Conservation (phyloP, 495 filamentous ascomycete genomes). For the Neurospora cerealis region DNA sequence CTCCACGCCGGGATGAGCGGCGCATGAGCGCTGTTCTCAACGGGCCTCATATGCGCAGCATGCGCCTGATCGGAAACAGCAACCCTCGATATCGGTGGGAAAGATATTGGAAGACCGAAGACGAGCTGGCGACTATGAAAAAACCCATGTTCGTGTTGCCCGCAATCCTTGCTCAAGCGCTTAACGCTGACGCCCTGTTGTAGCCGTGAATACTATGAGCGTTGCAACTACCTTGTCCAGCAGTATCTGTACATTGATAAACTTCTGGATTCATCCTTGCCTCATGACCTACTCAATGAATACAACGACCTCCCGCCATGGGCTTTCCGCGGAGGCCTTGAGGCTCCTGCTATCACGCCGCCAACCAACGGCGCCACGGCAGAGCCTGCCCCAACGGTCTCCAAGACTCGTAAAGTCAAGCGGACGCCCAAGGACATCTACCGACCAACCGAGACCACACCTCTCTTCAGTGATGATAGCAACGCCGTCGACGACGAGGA, state of each 20-base stretch:
- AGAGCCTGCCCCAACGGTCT: slow-evolving; percentile 15
- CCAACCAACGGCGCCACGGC: slow-evolving; percentile 23
- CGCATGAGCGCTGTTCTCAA: slow-evolving; percentile 45
- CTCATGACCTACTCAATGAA: slow-evolving; percentile 77
- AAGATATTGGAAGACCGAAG: slow-evolving; percentile 60
- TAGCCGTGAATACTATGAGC: slow-evolving; percentile 71
- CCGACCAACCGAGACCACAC: slow-evolving; percentile 60
- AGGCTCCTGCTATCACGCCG: slow-evolving; percentile 46
- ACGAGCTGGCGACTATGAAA: slow-evolving; percentile 53
- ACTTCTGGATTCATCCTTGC: slow-evolving; percentile 79
- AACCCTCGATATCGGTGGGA: slow-evolving; percentile 71
- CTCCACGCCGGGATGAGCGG: slow-evolving; percentile 34
- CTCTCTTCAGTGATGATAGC: slow-evolving; percentile 39
- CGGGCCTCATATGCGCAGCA: slow-evolving; percentile 63
- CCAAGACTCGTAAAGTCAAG: slow-evolving; percentile 33
- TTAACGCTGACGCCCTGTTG: not conserved
- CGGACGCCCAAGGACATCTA: slow-evolving; percentile 76
- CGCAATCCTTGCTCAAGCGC: not conserved
- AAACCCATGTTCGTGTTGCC: slow-evolving; percentile 43
- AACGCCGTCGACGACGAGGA: slow-evolving; percentile 22
- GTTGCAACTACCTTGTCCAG: slow-evolving; percentile 71
- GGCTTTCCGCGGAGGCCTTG: slow-evolving; percentile 27
- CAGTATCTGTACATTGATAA: slow-evolving; percentile 88
- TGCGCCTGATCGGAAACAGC: slow-evolving; percentile 66
- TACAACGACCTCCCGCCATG: slow-evolving; percentile 50